phyloP scores from a whole-genome alignment of 345 rosid species.

The Pugionium dolabratum region DNA sequence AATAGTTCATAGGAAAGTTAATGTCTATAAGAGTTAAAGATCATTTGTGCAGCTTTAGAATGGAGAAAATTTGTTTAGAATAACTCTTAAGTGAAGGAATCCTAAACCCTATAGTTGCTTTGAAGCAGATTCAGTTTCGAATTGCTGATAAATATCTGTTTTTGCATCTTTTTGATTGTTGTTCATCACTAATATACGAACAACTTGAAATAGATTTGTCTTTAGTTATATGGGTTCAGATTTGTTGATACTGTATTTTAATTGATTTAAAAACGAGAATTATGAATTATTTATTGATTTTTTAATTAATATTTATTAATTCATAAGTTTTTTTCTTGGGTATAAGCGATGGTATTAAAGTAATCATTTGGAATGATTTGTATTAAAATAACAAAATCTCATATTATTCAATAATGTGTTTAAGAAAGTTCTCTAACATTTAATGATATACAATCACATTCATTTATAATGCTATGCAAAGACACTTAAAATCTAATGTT shows the following conservation, averaged over 20 bases:
- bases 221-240: neutral
- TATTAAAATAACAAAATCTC: too few species aligned
- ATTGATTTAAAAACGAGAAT: too few species aligned
- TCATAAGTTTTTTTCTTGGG: too few species aligned
- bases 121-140: conserved; percentile 3
- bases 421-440: too few species aligned
- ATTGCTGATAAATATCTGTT: conserved; percentile 4
- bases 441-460: too few species aligned
- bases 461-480: too few species aligned
- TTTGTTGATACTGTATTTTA: neutral
- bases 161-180: neutral
- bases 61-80: neutral
- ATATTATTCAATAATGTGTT: too few species aligned
- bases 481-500: too few species aligned
- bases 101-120: conserved; percentile 8
- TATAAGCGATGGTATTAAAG: too few species aligned
- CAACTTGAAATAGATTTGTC: neutral
- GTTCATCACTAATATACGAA: neutral
- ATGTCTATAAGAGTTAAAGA: neutral
- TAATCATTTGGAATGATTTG: too few species aligned
- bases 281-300: too few species aligned
- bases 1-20: conserved; percentile 5
- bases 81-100: conserved; percentile 7
- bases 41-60: conserved; percentile 8
- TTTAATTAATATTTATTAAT: too few species aligned